These are phyloP conservation scores for Pseudogymnoascus sp. DNA, from an alignment of 2,329 filamentous ascomycete species.

Conservation along the genomic window DNA sequence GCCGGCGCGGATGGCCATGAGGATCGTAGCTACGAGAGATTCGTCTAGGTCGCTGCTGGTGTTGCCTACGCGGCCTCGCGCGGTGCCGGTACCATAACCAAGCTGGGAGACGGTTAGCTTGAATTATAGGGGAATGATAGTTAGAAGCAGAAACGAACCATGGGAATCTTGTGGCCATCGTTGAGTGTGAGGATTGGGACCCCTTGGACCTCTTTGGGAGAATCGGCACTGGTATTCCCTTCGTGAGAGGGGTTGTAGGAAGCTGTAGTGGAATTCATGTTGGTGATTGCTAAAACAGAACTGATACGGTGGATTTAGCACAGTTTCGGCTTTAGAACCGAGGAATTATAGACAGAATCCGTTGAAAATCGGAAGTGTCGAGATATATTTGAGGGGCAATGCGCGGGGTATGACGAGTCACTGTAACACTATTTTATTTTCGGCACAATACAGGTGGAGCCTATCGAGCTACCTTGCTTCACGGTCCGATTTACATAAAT, in stretches of 20 bases:
- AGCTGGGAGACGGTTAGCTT: constrained; percentile 37
- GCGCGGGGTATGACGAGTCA: neutral
- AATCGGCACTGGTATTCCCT: constrained; percentile 51
- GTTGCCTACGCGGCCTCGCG: constrained; percentile 42
- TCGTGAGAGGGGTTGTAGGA: constrained; percentile 24
- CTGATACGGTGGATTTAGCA: neutral
- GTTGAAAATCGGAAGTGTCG: neutral
- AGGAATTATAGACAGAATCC: neutral
- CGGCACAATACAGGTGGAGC: neutral
- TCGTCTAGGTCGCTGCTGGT: constrained; percentile 48
- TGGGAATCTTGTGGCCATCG: constrained; percentile 64
- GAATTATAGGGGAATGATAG: neutral
- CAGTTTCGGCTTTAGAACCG: neutral
- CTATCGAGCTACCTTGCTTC: neutral
- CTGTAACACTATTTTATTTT: neutral
- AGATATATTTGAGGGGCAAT: constrained; percentile 5
- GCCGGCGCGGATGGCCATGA: constrained; percentile 58
- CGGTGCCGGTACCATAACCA: constrained; percentile 65
- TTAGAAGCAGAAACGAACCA: constrained; percentile 39
- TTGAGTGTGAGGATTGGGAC: constrained; percentile 61
- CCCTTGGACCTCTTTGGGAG: constrained; percentile 55
- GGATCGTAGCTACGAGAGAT: constrained; percentile 40
- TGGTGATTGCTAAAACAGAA: constrained; percentile 8
- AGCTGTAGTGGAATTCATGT: constrained; percentile 37
- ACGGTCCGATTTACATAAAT: neutral